Evolutionary conservation across 1,139 yeast species (phyloP), one percentile per base, ranked within the genome.

Genomic region (Pichia sp.): DNA sequence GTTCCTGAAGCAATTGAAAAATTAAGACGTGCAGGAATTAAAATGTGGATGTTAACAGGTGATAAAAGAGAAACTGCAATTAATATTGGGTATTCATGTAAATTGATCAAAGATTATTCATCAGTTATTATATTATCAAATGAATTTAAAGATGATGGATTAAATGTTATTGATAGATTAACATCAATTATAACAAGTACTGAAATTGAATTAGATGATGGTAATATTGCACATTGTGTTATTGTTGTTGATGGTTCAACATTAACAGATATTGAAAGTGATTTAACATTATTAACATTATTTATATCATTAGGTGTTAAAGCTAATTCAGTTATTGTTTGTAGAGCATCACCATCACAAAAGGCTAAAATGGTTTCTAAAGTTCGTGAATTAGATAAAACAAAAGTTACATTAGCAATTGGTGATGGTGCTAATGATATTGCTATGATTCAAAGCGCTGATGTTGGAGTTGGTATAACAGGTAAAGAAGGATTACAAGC

Each of bases 361-460:
- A 92, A 92, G 65, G 96, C 97, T 0, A 71, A 77, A 35, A 82
- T 94, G 87, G 97, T 92, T 2, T 67, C 78, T 32, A 75, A 82
- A 25, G 87, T 94, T 16, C 74, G 97, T 43, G 69, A 72, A 28
- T 67, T 83, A 51, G 76, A 82, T 53, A 79, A 73, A 43, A 67
- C 69, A 8, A 71, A 86, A 28, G 96, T 92, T 6, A 87, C 97
- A 0, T 71, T 94, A 50, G 98, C 98, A 0, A 87, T 94, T 60
- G 99, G 98, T n/a, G 99, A 92, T 67, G 99, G 99, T 55, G 98
- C 99, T 1, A 92, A 92, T 61, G 99, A 92, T 64, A 89, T 92
- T 62, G 97, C 98, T 3, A 92, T 92, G 99, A 92, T 92, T 52
- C 97, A 92, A 67, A 85, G 95, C 59, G 99, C 98, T 0, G 97